Evolutionary conservation across 2,329 filamentous ascomycete species (phyloP).

Genomic region (Amesomyces nigricolor): DNA sequence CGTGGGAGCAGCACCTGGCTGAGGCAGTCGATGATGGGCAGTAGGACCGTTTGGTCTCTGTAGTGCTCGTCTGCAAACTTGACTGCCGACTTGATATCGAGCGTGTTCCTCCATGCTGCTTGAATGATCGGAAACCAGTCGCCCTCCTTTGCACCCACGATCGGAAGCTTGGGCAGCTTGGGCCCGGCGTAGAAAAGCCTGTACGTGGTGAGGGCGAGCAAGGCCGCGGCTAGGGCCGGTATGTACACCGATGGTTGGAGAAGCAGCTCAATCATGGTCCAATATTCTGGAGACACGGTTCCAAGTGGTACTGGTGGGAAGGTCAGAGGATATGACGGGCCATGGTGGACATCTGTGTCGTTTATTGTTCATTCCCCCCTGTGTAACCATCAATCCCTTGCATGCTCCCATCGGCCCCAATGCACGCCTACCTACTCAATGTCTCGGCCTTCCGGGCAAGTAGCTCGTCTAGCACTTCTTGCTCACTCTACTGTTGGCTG

Average conservation of each 20-base stretch:
- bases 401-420: no score
- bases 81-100: conserved; percentile 28
- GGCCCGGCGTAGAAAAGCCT: conserved; percentile 25
- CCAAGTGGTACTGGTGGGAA: no score
- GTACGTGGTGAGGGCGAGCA: conserved; percentile 25
- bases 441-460: no score
- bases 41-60: conserved; percentile 25
- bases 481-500: no score
- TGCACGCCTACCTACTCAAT: no score
- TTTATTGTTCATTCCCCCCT: no score
- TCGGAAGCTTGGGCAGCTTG: conserved; percentile 28
- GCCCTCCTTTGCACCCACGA: conserved; percentile 30
- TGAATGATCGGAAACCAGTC: conserved; percentile 32
- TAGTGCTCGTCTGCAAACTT: conserved; percentile 26
- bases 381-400: no score
- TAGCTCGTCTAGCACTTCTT: no score
- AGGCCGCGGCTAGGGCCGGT: conserved; percentile 23
- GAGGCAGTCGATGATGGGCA: conserved; percentile 25
- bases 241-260: conserved; percentile 26
- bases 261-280: conserved; percentile 14
- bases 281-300: no score
- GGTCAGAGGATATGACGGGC: no score
- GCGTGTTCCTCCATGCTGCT: conserved; percentile 30
- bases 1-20: conserved; percentile 29
- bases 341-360: no score